Conservation (phyloP, 768 basidiomycete species). For the Termitomyces titanicus region DNA sequence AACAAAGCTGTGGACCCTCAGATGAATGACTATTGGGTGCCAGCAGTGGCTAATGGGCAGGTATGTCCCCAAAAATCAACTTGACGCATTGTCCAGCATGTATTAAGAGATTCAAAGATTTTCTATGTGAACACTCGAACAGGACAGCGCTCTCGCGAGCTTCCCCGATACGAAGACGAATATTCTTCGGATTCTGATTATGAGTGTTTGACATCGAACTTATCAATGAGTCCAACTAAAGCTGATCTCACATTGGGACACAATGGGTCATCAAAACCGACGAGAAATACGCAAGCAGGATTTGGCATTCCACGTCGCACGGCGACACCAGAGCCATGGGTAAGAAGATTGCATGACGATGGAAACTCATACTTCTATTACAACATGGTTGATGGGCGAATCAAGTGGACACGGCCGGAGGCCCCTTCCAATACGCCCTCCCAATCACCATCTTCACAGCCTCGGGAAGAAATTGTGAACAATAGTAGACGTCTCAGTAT, state of each 20-base stretch:
- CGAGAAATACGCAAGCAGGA: slow-evolving; percentile 41
- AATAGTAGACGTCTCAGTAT: slow-evolving; percentile 50
- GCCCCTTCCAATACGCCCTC: slow-evolving; percentile 8
- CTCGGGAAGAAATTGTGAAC: slow-evolving; percentile 24
- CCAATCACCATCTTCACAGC: slow-evolving; percentile 16
- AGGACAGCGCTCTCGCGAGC: slow-evolving; percentile 73
- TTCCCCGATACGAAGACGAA: slow-evolving; percentile 72
- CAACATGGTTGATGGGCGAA: slow-evolving; percentile 65
- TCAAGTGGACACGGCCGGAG: slow-evolving; percentile 68
- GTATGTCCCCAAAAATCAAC: slow-evolving; percentile 41
- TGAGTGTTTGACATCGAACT: slow-evolving; percentile 51
- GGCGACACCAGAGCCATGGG: slow-evolving; percentile 84
- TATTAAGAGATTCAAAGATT: slow-evolving; percentile 48
- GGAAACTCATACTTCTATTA: slow-evolving; percentile 75
- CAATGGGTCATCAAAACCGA: slow-evolving; percentile 31
- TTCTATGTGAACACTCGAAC: slow-evolving; percentile 92
- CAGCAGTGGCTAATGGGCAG: slow-evolving; percentile 80
- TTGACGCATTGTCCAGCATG: neutral
- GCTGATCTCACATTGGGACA: slow-evolving; percentile 46
- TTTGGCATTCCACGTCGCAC: slow-evolving; percentile 59
- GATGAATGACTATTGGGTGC: slow-evolving; percentile 87
- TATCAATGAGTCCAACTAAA: slow-evolving; percentile 49
- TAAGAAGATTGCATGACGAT: slow-evolving; percentile 74
- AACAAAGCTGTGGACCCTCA: slow-evolving; percentile 29
- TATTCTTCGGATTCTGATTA: slow-evolving; percentile 61